A percentile compares a stretch with the other conserved stretches of the same genome.
These are phyloP conservation scores for Geopyxis carbonaria DNA, from an alignment of 495 filamentous ascomycete genomes.

Conservation along the genomic window DNA sequence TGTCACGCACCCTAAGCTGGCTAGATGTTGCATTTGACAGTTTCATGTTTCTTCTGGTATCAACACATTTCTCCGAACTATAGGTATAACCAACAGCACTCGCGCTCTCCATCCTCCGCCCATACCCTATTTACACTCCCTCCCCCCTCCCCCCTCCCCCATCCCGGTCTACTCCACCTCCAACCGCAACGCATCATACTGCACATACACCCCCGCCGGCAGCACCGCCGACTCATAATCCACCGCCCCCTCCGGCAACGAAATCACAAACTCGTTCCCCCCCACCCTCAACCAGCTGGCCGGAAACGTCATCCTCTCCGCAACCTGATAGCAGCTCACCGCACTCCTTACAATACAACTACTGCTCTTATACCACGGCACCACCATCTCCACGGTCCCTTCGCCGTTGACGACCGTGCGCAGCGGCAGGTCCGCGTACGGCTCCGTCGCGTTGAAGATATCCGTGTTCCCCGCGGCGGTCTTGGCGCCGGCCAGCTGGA, in stretches of 20 bases:
- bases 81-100: too few relatives aligned
- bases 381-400: slow-evolving; percentile 12
- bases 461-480: slow-evolving; percentile 41
- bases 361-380: slow-evolving; percentile 29
- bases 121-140: too few relatives aligned
- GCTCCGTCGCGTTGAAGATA: slow-evolving; percentile 32
- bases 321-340: slow-evolving; percentile 40
- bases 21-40: too few relatives aligned
- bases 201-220: slow-evolving; percentile 35
- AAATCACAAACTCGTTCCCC: slow-evolving; percentile 34
- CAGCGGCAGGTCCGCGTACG: slow-evolving; percentile 31
- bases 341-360: slow-evolving; percentile 39
- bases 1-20: too few relatives aligned
- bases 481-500: slow-evolving; percentile 41
- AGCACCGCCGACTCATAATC: slow-evolving; percentile 38
- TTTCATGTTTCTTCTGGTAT: too few relatives aligned
- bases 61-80: too few relatives aligned
- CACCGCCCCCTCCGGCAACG: slow-evolving; percentile 36
- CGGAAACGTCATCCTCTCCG: slow-evolving; percentile 35
- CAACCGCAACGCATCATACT: slow-evolving; percentile 41
- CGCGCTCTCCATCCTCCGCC: too few relatives aligned
- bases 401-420: slow-evolving; percentile 30
- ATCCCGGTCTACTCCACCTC: slow-evolving; percentile 33
- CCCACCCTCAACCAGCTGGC: slow-evolving; percentile 29
- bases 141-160: too few relatives aligned